A percentile compares a stretch with the other conserved stretches of the same genome.
Conservation (phyloP, 352 stramenopile species). For the Blastocystis hominis region DNA sequence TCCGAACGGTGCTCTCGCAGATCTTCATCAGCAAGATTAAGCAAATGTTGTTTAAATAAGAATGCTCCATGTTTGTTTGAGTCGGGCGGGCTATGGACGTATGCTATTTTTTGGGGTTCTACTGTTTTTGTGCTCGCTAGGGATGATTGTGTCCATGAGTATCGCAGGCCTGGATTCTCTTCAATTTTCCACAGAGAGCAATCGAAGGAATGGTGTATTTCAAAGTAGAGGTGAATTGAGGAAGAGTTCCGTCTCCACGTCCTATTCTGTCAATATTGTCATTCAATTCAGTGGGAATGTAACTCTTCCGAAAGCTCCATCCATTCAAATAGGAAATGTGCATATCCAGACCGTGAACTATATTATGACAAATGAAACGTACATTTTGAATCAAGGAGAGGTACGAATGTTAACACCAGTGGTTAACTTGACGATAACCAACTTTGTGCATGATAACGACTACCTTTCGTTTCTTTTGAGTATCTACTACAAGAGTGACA, state of each 20-base stretch:
- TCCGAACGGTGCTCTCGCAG: neutral
- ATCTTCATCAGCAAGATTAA: constrained; percentile 48
- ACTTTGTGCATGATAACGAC: constrained; percentile 14
- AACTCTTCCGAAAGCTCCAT: neutral
- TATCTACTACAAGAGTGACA: constrained; percentile 18
- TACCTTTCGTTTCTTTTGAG: constrained; percentile 32
- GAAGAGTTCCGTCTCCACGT: neutral
- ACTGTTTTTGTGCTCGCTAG: too few species aligned
- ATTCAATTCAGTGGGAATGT: neutral
- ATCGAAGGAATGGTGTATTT: neutral
- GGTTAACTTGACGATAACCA: constrained; percentile 24
- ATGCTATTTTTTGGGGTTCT: too few species aligned
- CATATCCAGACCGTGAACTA: neutral
- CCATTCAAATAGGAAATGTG: neutral
- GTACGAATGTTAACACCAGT: neutral
- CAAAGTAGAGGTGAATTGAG: too few species aligned
- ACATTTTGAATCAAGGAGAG: neutral
- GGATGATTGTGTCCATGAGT: too few species aligned
- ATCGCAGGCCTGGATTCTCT: too few species aligned
- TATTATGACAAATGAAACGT: neutral
- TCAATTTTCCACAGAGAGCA: neutral
- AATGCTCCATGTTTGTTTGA: neutral
- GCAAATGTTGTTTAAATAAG: constrained; percentile 34
- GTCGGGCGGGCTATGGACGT: neutral
- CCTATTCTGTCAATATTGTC: neutral